Evolutionary conservation across 352 stramenopile species (phyloP), one percentile per base, ranked within the genome.

Genomic region (Thraustochytrium sp.): DNA sequence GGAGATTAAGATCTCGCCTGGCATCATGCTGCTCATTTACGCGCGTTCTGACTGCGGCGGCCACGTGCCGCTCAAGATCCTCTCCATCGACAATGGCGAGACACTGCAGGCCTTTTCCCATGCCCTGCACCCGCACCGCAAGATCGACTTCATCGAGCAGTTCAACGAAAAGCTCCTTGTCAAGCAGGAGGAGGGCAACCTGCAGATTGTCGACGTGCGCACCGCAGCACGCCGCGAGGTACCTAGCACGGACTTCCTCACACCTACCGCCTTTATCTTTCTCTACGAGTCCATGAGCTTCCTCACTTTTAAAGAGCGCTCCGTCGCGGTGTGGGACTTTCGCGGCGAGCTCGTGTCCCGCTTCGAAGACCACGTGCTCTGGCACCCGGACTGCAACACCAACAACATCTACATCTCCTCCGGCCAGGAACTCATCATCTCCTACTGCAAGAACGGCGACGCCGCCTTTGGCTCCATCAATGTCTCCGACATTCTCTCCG

Each of bases 101-200:
- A 38, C 18, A 23, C 76, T 76, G 44, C 21, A 37, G 26, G 18
- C 16, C 37, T 59, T 84, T 44, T 18, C 59, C 3, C 76, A 59
- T 21, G 18, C 76, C 21, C 46, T 84, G 55, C 44, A 37, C 23
- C 40, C 40, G n/a, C 21, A 84, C 38, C 56, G 62, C 48, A 80
- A 80, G 38, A 55, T 84, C 63, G 76, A 76, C 61, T 84, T 84
- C 18, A 76, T 84, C n/a, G 76, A 84, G 63, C 76, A 76, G 34
- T 84, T 84, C 53, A 75, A 84, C 55, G 54, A 76, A 23, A 76
- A 76, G 31, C 76, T 84, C 26, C 34, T 84, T 11, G 59, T 76
- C 56, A 84, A 84, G 48, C 76, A 84, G 38, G 55, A 76, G 61
- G 34, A 76, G 2, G 55, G 61, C 31, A 74, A 76, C 48, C 48